Evolutionary conservation across 1,284 basidiomycete species (phyloP).

Genomic region (Cryptococcus neoformans): DNA sequence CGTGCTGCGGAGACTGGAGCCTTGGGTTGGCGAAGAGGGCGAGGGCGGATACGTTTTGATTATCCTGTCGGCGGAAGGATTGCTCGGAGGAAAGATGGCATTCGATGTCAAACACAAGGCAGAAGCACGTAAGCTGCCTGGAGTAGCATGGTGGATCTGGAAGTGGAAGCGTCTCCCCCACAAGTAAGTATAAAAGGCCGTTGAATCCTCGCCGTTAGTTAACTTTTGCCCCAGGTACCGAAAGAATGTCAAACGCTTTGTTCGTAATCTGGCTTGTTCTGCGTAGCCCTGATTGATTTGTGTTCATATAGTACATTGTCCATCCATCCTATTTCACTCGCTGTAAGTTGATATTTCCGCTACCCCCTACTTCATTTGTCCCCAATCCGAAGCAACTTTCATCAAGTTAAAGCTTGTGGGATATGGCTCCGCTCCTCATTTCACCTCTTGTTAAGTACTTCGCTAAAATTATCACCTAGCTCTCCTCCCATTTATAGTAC

Average conservation of each 20-base stretch:
- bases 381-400: too few relatives aligned
- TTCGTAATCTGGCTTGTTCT: constrained; percentile 7
- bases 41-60: constrained; percentile 37
- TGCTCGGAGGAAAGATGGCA: too few relatives aligned
- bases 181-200: constrained; percentile 10
- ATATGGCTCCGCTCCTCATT: too few relatives aligned
- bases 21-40: constrained; percentile 38
- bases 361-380: too few relatives aligned
- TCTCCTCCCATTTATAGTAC: constrained; percentile 31
- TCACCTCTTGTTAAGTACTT: neutral
- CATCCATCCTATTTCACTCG: constrained; percentile 36
- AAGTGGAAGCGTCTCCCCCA: constrained; percentile 31
- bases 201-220: neutral
- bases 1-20: constrained; percentile 27
- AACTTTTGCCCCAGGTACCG: constrained; percentile 24
- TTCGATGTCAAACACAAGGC: constrained; percentile 1
- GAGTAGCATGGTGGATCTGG: constrained; percentile 39
- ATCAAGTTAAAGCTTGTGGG: too few relatives aligned
- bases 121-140: constrained; percentile 22
- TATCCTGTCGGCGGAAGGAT: constrained; percentile 31
- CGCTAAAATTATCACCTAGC: constrained; percentile 12
- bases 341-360: constrained; percentile 18
- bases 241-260: constrained; percentile 41
- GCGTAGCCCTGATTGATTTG: neutral
- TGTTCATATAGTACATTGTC: constrained; percentile 31